A percentile compares a stretch with the other conserved stretches of the same genome.
Conservation (phyloP, 2,329 filamentous ascomycete species). For the Pestalotiopsis sp. region DNA sequence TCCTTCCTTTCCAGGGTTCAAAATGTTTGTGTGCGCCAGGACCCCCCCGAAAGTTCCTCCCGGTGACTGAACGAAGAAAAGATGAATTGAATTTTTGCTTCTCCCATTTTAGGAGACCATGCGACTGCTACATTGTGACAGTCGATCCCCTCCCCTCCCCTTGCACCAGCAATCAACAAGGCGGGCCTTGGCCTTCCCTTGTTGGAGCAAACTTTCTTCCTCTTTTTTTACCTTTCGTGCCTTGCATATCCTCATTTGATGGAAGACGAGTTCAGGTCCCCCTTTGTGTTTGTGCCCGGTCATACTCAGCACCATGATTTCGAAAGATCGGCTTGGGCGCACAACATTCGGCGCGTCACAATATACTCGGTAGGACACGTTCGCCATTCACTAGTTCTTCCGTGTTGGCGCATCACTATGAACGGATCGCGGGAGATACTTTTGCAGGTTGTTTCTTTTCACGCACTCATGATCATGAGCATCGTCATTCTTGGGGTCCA, state of each 20-base stretch:
- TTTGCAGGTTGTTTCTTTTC: not conserved
- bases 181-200: not conserved
- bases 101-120: not conserved
- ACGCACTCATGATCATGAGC: not conserved
- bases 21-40: not conserved
- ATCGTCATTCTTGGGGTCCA: not conserved
- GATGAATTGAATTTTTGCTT: not conserved
- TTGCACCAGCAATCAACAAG: not conserved
- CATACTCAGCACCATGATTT: not conserved
- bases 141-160: not conserved
- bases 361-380: not conserved
- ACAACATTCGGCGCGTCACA: not conserved
- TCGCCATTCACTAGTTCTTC: not conserved
- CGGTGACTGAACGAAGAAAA: not conserved
- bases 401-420: not conserved
- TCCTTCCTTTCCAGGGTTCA: not conserved
- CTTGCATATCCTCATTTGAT: slow-evolving; percentile 2
- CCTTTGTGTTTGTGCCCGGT: not conserved
- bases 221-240: slow-evolving; percentile 1
- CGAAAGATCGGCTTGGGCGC: not conserved
- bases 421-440: not conserved
- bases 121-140: not conserved
- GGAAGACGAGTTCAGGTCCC: not conserved
- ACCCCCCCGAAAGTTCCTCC: not conserved
- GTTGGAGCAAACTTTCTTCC: not conserved